Base-by-base conservation (phyloP, 306 rosid species). In the Fagus crenata region DNA sequence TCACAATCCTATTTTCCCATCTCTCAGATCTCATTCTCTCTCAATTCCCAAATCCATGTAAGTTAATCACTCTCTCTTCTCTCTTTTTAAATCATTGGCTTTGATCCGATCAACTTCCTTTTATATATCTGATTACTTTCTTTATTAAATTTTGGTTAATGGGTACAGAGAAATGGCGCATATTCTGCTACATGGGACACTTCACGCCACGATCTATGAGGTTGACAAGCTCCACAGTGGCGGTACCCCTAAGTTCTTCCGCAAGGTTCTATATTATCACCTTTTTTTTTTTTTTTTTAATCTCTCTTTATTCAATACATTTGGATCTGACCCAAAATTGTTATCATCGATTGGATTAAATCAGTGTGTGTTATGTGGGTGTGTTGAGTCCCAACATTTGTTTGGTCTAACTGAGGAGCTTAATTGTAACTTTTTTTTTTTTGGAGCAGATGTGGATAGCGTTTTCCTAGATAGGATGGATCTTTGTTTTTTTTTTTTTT, bases 131-230 rank as follows among this genome's bases (percentile, higher is more conserved):
- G 60, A 59, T 80, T 75, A 72, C 73, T 67, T 35, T 77, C 40
- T 71, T 69, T 71, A 53, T 69, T 54, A 71, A 80, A 67, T 67
- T 69, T 77, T 7, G 22, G 31, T n/a, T 13, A 54, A 11, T 80
- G 78, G 98, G 89, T 87, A 14, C 51, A 46, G 90, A 83, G 69
- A 84, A 80, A 94, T 95, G 98, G 92, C 93, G 18, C 84, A 78
- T 65, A 82, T 67, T 76, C 84, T 86, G 86, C 93, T 95, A 55
- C 98, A 95, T 64, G 98, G 98, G 0, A 92, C 90, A 76, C 97
- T 95, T 69, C 98, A 95, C 53, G 98, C 74, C 39, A 90, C 98
- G 65, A 80, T 95, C 86, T 90, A 64, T 40, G 98, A 92, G 90
- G 90, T 95, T 4, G 97, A 95, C 72, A 82, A 22, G 73, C 81